Evolutionary conservation across 768 basidiomycete genomes (phyloP).

Genomic region (Podaxis sp.): DNA sequence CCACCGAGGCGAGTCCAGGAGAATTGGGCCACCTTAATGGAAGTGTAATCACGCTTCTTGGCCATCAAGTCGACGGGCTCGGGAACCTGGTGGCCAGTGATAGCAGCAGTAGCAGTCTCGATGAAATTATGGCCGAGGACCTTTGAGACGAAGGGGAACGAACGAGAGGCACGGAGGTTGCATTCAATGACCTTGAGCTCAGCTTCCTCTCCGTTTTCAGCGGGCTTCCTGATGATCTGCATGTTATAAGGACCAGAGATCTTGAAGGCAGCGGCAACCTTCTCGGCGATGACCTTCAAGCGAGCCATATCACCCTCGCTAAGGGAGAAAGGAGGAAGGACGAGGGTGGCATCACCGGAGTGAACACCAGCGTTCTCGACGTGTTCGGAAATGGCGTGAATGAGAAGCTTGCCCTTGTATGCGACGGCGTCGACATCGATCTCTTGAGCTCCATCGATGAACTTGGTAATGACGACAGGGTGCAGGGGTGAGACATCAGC

Average conservation of each 20-base stretch:
- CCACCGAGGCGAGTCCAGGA: slow-evolving; percentile 96
- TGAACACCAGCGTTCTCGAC: slow-evolving; percentile 99
- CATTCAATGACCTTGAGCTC: slow-evolving; percentile 98
- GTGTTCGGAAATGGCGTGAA: slow-evolving; percentile 97
- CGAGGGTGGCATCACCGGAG: slow-evolving; percentile 97
- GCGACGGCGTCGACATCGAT: slow-evolving; percentile 98
- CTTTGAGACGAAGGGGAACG: slow-evolving; percentile 99
- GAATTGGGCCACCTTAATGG: slow-evolving; percentile 98
- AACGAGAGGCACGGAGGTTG: slow-evolving; percentile 95
- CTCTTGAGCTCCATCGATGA: slow-evolving; percentile 97
- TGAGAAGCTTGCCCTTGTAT: slow-evolving; percentile 84
- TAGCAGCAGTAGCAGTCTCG: slow-evolving; percentile 87
- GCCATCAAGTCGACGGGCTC: slow-evolving; percentile 92
- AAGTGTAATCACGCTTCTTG: slow-evolving; percentile 83
- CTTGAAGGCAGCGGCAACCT: slow-evolving; percentile 91
- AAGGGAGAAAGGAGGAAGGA: slow-evolving; percentile 91
- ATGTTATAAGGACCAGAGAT: slow-evolving; percentile 99
- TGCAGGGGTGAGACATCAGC: slow-evolving; percentile 95
- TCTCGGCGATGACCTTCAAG: slow-evolving; percentile 90
- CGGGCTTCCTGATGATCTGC: slow-evolving; percentile 91
- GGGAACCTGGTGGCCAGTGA: slow-evolving; percentile 82
- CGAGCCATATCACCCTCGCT: slow-evolving; percentile 73
- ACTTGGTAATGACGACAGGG: slow-evolving; percentile 98
- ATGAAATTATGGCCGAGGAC: slow-evolving; percentile 98
- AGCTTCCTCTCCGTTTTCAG: slow-evolving; percentile 46